Evolutionary conservation across 1,139 yeast species (phyloP).

Genomic region (Pichia norvegensis): DNA sequence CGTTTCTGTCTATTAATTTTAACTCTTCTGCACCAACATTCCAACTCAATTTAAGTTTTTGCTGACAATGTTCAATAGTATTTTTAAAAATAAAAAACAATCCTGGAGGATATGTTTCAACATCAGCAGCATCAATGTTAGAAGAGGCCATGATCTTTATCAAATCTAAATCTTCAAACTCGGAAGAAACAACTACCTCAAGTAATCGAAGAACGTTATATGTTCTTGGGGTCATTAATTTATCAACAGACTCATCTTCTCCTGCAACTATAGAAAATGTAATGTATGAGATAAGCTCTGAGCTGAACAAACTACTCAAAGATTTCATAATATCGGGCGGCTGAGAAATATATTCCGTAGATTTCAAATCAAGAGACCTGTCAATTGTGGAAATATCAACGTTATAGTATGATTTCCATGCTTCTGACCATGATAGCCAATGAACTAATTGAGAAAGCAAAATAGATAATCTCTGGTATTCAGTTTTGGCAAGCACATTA

Average conservation of each 20-base stretch:
- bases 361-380: slow-evolving; percentile 31
- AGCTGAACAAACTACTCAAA: slow-evolving; percentile 42
- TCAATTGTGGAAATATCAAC: slow-evolving; percentile 28
- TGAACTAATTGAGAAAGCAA: slow-evolving; percentile 54
- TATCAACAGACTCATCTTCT: slow-evolving; percentile 56
- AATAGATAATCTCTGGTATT: slow-evolving; percentile 38
- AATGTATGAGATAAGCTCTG: slow-evolving; percentile 43
- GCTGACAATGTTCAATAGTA: slow-evolving; percentile 50
- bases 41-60: slow-evolving; percentile 46
- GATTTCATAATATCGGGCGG: slow-evolving; percentile 57
- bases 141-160: slow-evolving; percentile 53
- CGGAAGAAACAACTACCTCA: slow-evolving; percentile 52
- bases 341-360: slow-evolving; percentile 35
- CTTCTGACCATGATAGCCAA: slow-evolving; percentile 71
- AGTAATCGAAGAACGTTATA: slow-evolving; percentile 49
- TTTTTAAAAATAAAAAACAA: slow-evolving; percentile 59
- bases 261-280: slow-evolving; percentile 64
- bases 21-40: slow-evolving; percentile 36
- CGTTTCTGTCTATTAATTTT: slow-evolving; percentile 60
- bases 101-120: slow-evolving; percentile 73
- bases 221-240: slow-evolving; percentile 56
- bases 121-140: slow-evolving; percentile 41
- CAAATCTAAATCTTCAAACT: slow-evolving; percentile 44
- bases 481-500: slow-evolving; percentile 38
- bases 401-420: slow-evolving; percentile 57